Evolutionary conservation across 495 filamentous ascomycete species (phyloP), one percentile per base, ranked within the genome.

Genomic region (Lasiosphaeria hispida): DNA sequence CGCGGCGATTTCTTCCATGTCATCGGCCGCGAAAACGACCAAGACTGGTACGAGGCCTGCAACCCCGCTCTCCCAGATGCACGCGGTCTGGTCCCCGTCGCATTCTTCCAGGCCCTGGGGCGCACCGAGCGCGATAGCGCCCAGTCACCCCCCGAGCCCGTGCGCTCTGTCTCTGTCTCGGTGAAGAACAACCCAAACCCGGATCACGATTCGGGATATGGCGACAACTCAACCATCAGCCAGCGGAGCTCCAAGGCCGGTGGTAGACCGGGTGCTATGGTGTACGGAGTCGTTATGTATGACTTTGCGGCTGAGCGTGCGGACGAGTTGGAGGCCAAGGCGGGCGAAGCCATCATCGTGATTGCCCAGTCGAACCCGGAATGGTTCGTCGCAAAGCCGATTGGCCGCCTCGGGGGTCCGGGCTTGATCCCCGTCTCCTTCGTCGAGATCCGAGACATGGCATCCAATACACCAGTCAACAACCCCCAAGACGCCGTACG

Each of bases 291-390:
- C 41, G 95, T 98, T 54, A 86, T 92, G 78, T 98, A 97, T 67
- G 95, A 98, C 72, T 98, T 98, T 74, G 83, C 90, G 56, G 95
- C 94, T 1, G 95, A 98, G 72, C 81, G 95, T 51, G 89, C 92
- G 2, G 95, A 97, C 63, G 94, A 98, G 72, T 73, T 98, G 60
- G 93, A 97, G 60, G 95, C 95, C 23, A 95, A 94, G 71, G 85
- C 87, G 45, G 95, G 94, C 55, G 94, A 98, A 72, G 89, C 91
- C 37, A 97, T 98, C 66, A 96, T 98, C 55, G 92, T 97, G 30
- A 97, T 97, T 69, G 94, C 94, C 39, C 94, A 97, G 72, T 97
- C 94, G n/a, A 97, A 97, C 65, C 92, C 93, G 37, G 94, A 98
- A 71, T 98, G 94, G 94, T 98, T 97, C 66, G 94, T 98, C 64